Evolutionary conservation across 768 basidiomycete species (phyloP).

Genomic region (Agrocybe pediades): DNA sequence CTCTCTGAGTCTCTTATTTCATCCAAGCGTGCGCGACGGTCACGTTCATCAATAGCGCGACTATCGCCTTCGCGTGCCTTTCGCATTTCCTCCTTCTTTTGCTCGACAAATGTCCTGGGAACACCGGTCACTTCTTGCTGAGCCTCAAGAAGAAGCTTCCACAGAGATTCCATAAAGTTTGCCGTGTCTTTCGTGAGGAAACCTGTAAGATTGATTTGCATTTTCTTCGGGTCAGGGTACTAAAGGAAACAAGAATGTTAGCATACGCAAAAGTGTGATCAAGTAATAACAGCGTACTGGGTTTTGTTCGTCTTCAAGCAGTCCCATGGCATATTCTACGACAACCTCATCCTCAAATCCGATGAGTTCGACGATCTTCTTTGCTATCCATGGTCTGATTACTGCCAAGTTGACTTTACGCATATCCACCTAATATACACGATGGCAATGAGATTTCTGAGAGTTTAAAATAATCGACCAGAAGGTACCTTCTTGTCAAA

Average conservation of each 20-base stretch:
- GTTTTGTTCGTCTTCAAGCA: conserved; percentile 83
- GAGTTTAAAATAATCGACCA: background rate
- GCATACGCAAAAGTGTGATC: background rate
- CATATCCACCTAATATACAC: conserved; percentile 74
- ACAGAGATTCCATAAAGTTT: conserved; percentile 84
- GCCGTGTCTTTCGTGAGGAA: conserved; percentile 89
- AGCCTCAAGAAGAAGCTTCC: conserved; percentile 92
- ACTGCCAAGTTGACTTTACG: conserved; percentile 92
- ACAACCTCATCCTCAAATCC: conserved; percentile 98
- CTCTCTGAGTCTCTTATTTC: conserved; percentile 55
- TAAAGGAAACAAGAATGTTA: conserved; percentile 26
- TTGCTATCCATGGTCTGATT: conserved; percentile 94
- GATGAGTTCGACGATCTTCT: conserved; percentile 86
- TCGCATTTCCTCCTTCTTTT: conserved; percentile 92
- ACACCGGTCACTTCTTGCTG: conserved; percentile 88
- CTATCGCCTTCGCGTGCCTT: conserved; percentile 63
- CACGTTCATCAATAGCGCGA: conserved; percentile 68
- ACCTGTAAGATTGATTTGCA: conserved; percentile 93
- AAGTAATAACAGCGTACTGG: conserved; percentile 54
- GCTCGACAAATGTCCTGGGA: conserved; percentile 86
- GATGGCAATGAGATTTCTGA: background rate
- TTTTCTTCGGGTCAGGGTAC: conserved; percentile 91
- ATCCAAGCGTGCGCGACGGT: conserved; percentile 67
- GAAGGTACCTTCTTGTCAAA: conserved; percentile 84
- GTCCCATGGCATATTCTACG: conserved; percentile 93